phyloP scores from a whole-genome alignment of 371 early-diverging fungal genomes.

The Circinella minor region DNA sequence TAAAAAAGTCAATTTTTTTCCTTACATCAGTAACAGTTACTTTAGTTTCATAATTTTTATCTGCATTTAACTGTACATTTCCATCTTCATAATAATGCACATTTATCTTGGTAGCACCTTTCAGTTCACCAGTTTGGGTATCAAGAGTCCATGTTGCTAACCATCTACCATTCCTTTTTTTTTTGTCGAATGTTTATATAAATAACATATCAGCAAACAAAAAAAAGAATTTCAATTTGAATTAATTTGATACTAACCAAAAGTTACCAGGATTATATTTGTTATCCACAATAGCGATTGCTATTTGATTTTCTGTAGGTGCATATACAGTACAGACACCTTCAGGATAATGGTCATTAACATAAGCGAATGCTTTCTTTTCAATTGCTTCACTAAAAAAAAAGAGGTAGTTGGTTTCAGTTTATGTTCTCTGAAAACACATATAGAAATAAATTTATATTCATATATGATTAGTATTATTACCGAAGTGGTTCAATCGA shows the following conservation, averaged over 20 bases:
- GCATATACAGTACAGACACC: slow-evolving; percentile 75
- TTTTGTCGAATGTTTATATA: too few species aligned
- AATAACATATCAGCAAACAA: too few species aligned
- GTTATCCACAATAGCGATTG: slow-evolving; percentile 81
- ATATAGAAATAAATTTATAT: too few species aligned
- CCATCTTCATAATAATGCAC: slow-evolving; percentile 99
- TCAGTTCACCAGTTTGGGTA: slow-evolving; percentile 61
- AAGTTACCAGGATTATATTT: slow-evolving; percentile 91
- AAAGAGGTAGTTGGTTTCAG: too few species aligned
- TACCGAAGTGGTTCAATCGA: slow-evolving; percentile 58
- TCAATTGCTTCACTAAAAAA: slow-evolving; percentile 64
- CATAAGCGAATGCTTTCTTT: slow-evolving; percentile 62
- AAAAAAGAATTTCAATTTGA: too few species aligned
- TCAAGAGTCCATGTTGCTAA: slow-evolving; percentile 79
- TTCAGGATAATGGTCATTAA: slow-evolving; percentile 78
- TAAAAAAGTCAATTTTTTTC: too few species aligned
- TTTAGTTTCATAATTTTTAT: slow-evolving; percentile 62
- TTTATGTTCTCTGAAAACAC: too few species aligned
- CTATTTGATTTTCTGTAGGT: slow-evolving; percentile 52
- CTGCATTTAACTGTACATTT: slow-evolving; percentile 91
- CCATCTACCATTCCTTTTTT: slow-evolving; percentile 90
- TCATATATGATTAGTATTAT: too few species aligned
- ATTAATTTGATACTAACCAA: slow-evolving; percentile 63
- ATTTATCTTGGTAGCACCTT: slow-evolving; percentile 72
- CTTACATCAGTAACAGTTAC: slow-evolving; percentile 32